Conservation (phyloP, 768 basidiomycete genomes). For the Galerina sulciceps region DNA sequence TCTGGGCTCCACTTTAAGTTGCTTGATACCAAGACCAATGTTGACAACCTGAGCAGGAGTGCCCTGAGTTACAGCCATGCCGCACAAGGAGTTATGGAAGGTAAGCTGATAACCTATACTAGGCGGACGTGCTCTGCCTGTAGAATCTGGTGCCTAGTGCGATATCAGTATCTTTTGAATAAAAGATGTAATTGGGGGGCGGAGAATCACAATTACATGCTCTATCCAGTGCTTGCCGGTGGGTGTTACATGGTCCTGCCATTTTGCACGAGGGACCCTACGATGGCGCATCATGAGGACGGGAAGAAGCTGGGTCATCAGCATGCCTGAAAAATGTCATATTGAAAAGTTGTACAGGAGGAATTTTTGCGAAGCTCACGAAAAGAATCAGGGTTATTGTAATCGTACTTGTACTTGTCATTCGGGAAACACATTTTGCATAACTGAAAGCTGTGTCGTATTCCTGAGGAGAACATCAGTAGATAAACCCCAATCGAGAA, state of each 20-base stretch:
- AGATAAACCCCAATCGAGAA: conserved; percentile 11
- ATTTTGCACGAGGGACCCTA: conserved; percentile 75
- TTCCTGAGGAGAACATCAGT: conserved; percentile 51
- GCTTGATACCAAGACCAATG: conserved; percentile 81
- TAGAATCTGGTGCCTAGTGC: conserved; percentile 55
- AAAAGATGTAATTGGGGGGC: not conserved
- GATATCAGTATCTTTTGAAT: conserved; percentile 7
- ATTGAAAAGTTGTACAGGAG: not conserved
- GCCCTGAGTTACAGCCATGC: conserved; percentile 89
- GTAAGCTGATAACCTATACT: conserved; percentile 83
- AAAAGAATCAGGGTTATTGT: conserved; percentile 64
- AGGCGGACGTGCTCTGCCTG: conserved; percentile 67
- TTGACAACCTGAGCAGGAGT: conserved; percentile 75
- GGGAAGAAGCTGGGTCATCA: conserved; percentile 76
- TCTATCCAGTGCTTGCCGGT: conserved; percentile 85
- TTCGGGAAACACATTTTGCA: conserved; percentile 65
- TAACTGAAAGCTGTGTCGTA: conserved; percentile 70
- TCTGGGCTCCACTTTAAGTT: conserved; percentile 63
- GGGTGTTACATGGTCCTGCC: conserved; percentile 64
- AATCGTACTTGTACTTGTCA: conserved; percentile 55
- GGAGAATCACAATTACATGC: conserved; percentile 45
- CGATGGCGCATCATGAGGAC: conserved; percentile 87
- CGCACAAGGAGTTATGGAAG: conserved; percentile 69
- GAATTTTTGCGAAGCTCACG: conserved; percentile 48
- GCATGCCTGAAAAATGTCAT: conserved; percentile 50